Base-by-base conservation (phyloP, 768 basidiomycete species). In the Russula compacta region DNA sequence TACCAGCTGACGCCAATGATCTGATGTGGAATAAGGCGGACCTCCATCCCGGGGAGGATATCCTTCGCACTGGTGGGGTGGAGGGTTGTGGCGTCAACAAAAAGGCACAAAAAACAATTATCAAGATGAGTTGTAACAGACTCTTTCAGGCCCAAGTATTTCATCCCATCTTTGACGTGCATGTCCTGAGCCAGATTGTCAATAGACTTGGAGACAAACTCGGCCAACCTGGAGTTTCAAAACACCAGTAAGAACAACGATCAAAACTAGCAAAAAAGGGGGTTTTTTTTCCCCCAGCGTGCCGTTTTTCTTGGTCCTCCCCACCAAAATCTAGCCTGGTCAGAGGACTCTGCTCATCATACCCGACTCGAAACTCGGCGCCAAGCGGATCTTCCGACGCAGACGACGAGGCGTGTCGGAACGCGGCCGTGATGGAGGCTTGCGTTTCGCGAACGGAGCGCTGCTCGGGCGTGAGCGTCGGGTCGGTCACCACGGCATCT, bases 1-100 rank as follows among this genome's bases (percentile, higher is more conserved):
- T 60, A 81, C 85, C 88, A 92, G 40, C 80, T 79, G 17, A 92
- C 88, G 0, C 90, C 89, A 53, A 92, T 84, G 40, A 81, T 75
- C 71, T 92, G 87, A 68, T 92, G 90, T 7, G 83, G 80, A 61
- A 92, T 75, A 9, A 92, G 76, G 4, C 82, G 78, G 11, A 90
- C 81, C 68, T 84, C 83, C 62, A 92, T 73, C 0, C 87, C 88
- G 0, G 85, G 84, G 1, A 93, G 69, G 17, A 82, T 67, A 60
- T 86, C 83, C 47, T 76, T 76, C 32, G 79, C 68, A 62, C 81
- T 83, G n/a, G 14, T 6, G 6, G 12, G 36, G 51, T 35, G 35
- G 24, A 29, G 24, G 24, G 24, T 29, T 6, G 72, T n/a, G 19
- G 43, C 11, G 24, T 53, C 49, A 40, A 21, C 14, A 40, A 21